Evolutionary conservation across 2,329 filamentous ascomycete species (phyloP).

Genomic region (Diaporthe destruens): DNA sequence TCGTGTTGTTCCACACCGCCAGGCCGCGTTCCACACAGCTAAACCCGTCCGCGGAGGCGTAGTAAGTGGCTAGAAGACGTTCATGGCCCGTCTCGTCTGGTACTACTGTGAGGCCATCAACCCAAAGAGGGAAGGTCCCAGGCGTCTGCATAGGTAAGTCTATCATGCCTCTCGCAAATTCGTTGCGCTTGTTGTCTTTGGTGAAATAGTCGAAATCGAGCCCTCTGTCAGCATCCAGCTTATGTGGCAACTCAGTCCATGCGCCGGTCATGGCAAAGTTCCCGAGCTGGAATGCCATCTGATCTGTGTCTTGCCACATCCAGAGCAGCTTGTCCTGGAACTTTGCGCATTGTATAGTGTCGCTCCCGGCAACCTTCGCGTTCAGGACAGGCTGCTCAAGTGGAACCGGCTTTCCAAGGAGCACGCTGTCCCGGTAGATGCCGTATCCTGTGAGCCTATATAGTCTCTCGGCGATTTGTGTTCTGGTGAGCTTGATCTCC

Average conservation of each 20-base stretch:
- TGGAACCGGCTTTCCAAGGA: conserved; percentile 33
- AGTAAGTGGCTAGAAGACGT: conserved; percentile 36
- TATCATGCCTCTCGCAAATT: conserved; percentile 38
- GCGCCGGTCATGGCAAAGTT: conserved; percentile 42
- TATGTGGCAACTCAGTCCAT: conserved; percentile 33
- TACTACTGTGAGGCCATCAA: conserved; percentile 38
- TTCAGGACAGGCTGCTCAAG: conserved; percentile 33
- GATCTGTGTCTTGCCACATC: conserved; percentile 43
- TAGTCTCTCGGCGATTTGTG: conserved; percentile 38
- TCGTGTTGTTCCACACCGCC: conserved; percentile 36
- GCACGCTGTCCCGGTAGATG: conserved; percentile 39
- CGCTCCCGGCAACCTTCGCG: conserved; percentile 40
- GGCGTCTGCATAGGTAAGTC: conserved; percentile 23
- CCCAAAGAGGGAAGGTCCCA: conserved; percentile 37
- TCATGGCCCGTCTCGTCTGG: conserved; percentile 25
- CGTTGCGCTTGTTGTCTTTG: conserved; percentile 19
- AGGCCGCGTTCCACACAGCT: conserved; percentile 35
- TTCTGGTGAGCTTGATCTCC: conserved; percentile 39
- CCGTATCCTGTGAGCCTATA: conserved; percentile 40
- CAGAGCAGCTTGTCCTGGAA: conserved; percentile 38
- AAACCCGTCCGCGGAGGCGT: conserved; percentile 26
- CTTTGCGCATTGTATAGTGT: conserved; percentile 39
- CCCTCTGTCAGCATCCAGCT: conserved; percentile 33
- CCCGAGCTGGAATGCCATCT: conserved; percentile 37
- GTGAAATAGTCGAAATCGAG: conserved; percentile 38